These are phyloP conservation scores for Nicotiana undulata DNA, from an alignment of 257 asterid species.

Conservation along the genomic window DNA sequence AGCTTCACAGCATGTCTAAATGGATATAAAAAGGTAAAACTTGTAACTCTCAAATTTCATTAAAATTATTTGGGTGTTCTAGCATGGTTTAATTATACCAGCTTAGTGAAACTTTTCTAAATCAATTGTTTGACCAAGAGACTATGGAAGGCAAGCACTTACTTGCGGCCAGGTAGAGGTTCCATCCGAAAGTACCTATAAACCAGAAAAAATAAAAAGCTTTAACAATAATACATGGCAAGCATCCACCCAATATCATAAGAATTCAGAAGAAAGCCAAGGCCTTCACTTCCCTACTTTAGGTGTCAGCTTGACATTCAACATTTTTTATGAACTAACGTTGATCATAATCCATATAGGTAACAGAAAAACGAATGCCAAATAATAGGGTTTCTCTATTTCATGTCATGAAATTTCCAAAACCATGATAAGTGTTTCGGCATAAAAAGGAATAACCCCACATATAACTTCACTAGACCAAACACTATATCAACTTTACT, in stretches of 20 bases:
- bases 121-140: not conserved
- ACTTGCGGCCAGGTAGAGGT: slow-evolving; percentile 97
- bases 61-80: not conserved
- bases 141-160: slow-evolving; percentile 21
- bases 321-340: no score
- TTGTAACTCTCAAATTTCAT: not conserved
- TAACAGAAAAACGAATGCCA: not conserved
- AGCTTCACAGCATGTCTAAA: not conserved
- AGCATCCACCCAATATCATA: not conserved
- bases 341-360: not conserved
- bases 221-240: not conserved
- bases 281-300: not conserved
- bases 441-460: slow-evolving; percentile 1
- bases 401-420: not conserved
- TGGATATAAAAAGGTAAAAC: not conserved
- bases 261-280: not conserved
- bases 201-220: slow-evolving; percentile 5
- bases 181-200: slow-evolving; percentile 92
- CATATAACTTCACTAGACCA: not conserved
- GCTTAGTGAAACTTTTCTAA: not conserved
- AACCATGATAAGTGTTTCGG: not conserved
- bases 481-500: not conserved
- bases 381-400: not conserved
- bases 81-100: not conserved
- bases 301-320: not conserved